Evolutionary conservation across 1,139 yeast genomes (phyloP).

Genomic region (Nakaseomyces kungkrabaensis): DNA sequence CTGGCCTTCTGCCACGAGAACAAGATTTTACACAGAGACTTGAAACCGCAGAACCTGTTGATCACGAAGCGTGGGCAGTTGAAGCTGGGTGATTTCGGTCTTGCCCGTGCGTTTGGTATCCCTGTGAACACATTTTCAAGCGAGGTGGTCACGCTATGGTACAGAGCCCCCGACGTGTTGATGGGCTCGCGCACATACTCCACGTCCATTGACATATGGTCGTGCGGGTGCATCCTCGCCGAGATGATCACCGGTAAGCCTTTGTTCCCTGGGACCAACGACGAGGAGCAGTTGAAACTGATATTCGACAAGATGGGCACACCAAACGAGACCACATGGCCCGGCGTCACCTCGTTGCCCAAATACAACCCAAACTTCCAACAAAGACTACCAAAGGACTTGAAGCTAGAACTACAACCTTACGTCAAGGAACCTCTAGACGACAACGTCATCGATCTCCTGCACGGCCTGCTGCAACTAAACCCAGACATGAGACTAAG

Average conservation of each 20-base stretch:
- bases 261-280: conserved; percentile 88
- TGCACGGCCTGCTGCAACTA: conserved; percentile 73
- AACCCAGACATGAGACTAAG: conserved; percentile 86
- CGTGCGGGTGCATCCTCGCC: conserved; percentile 95
- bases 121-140: conserved; percentile 96
- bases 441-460: conserved; percentile 66
- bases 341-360: conserved; percentile 78
- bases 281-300: conserved; percentile 84
- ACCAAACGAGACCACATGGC: conserved; percentile 94
- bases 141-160: conserved; percentile 97
- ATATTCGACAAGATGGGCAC: conserved; percentile 94
- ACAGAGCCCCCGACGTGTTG: conserved; percentile 94
- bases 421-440: conserved; percentile 56
- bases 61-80: conserved; percentile 83
- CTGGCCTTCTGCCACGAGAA: conserved; percentile 92
- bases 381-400: conserved; percentile 80
- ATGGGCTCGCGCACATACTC: conserved; percentile 92
- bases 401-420: conserved; percentile 50
- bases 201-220: conserved; percentile 97
- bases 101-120: conserved; percentile 95
- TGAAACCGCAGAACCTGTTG: conserved; percentile 88
- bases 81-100: conserved; percentile 93
- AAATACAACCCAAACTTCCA: conserved; percentile 81
- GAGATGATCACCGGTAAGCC: conserved; percentile 99
- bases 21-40: conserved; percentile 86